Conservation (phyloP, 2,329 filamentous ascomycete genomes). For the Alternaria sp. region DNA sequence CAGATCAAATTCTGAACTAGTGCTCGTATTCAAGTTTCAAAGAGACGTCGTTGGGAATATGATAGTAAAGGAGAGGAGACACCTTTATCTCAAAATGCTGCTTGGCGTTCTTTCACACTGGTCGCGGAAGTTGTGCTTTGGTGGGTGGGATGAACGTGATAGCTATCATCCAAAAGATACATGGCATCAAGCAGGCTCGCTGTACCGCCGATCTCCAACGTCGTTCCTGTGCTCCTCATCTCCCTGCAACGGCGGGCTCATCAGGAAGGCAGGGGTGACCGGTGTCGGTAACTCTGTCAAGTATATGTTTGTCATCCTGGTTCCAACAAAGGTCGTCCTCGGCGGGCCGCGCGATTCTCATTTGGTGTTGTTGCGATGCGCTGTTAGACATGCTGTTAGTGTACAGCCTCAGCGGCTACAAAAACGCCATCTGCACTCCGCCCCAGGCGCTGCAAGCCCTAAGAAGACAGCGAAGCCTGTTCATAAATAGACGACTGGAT, state of each 20-base stretch:
- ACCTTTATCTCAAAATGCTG: too few species aligned
- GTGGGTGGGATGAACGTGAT: too few species aligned
- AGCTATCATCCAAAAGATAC: too few species aligned
- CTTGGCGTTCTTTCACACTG: too few species aligned
- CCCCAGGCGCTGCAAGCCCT: not conserved
- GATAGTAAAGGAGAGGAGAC: too few species aligned
- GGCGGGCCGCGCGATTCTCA: not conserved
- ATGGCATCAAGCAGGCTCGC: not conserved
- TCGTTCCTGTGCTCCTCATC: not conserved
- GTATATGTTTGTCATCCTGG: constrained; percentile 21
- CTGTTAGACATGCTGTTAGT: constrained; percentile 19
- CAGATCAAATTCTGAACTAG: too few species aligned
- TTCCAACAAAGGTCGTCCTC: constrained; percentile 13
- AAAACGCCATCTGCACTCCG: constrained; percentile 14
- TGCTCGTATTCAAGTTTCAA: too few species aligned
- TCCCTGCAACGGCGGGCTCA: constrained; percentile 10
- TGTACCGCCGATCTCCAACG: not conserved
- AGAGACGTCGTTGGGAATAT: too few species aligned
- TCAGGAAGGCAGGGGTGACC: constrained; percentile 16
- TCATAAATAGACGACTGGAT: not conserved
- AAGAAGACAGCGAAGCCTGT: not conserved
- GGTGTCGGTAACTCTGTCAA: constrained; percentile 24
- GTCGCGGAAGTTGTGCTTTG: too few species aligned
- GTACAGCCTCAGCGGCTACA: constrained; percentile 27
- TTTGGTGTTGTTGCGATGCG: constrained; percentile 12